A percentile compares a stretch with the other conserved stretches of the same genome.
Conservation (phyloP, 2,329 filamentous ascomycete species). For the Didymosphaeria variabile region DNA sequence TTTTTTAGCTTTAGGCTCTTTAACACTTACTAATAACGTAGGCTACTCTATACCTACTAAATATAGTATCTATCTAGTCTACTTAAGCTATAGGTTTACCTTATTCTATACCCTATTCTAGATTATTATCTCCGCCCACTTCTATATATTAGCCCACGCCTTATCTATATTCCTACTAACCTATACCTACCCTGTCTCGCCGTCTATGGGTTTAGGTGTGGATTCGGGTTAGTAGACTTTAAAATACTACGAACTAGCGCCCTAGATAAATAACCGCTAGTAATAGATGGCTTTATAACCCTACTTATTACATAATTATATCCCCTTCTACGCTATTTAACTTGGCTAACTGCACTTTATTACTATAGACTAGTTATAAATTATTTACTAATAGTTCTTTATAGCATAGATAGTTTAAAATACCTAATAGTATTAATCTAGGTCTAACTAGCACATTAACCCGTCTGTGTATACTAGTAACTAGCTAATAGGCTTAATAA, state of each 20-base stretch:
- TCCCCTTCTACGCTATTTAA: slow-evolving; percentile 12
- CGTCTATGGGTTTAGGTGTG: slow-evolving; percentile 13
- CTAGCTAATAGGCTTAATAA: slow-evolving; percentile 11
- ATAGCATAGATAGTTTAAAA: not conserved
- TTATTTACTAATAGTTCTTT: slow-evolving; percentile 17
- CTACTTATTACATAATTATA: slow-evolving; percentile 9
- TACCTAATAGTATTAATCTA: slow-evolving; percentile 7
- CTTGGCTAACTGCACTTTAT: slow-evolving; percentile 17
- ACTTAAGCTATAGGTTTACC: slow-evolving; percentile 24
- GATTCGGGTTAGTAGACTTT: slow-evolving; percentile 16
- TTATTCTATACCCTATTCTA: slow-evolving; percentile 20
- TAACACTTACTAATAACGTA: slow-evolving; percentile 22
- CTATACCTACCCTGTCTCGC: slow-evolving; percentile 18
- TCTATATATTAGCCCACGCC: slow-evolving; percentile 20
- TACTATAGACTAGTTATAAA: slow-evolving; percentile 9
- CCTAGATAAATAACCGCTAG: slow-evolving; percentile 16
- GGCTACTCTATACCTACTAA: slow-evolving; percentile 25
- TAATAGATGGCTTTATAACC: slow-evolving; percentile 17
- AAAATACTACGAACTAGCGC: slow-evolving; percentile 22
- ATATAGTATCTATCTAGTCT: slow-evolving; percentile 25
- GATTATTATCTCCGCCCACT: slow-evolving; percentile 20
- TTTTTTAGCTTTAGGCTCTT: slow-evolving; percentile 22
- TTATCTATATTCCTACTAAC: slow-evolving; percentile 18
- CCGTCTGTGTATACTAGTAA: slow-evolving; percentile 17
- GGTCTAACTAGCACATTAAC: slow-evolving; percentile 17